Evolutionary conservation across 2,329 filamentous ascomycete species (phyloP), one percentile per base, ranked within the genome.

Genomic region (Chaetomiaceae sp.): DNA sequence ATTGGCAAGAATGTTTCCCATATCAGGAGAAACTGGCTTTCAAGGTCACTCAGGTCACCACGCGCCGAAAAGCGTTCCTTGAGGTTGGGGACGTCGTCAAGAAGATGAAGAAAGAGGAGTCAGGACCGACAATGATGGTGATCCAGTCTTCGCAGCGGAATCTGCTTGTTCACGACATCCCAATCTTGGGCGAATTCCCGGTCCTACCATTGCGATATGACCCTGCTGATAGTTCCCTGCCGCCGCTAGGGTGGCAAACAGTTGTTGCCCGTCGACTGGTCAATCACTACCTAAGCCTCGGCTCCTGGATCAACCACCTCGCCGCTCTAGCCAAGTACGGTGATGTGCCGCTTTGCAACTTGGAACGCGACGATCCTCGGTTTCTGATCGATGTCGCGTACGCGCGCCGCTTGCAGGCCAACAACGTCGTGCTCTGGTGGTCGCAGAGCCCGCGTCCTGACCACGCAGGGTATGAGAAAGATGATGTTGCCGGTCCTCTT

Each of bases 361-460:
- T 99, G 29, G 94, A 97, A 68, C 85, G 86, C 38, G 94, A 97
- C 61, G 94, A 99, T 63, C 92, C 94, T 25, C 84, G 90, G 3
- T 97, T 94, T 73, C 74, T 99, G 50, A 99, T 99, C 62, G 94
- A 99, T 66, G 83, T 99, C 51, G 89, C 92, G 0, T 99, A 97
- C 67, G 94, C 94, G 0, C 80, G 95, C 52, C 82, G 91, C 16
- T 74, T 99, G 47, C 90, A 96, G 65, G 86, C 88, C 60, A 96
- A 92, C 65, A 90, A 91, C 53, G 89, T 99, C 1, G 88, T 99
- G 5, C 75, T 99, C 6, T 99, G 94, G 94, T 99, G 94, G 94
- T 97, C 92, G 16, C 78, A 82, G 9, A 85, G 86, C 6, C 84
- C 92, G 0, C 83, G 87, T 47, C 94, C 95, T 1, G 94, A 99